Evolutionary conservation across 495 filamentous ascomycete species (phyloP).

Genomic region (Penicillium canariense): DNA sequence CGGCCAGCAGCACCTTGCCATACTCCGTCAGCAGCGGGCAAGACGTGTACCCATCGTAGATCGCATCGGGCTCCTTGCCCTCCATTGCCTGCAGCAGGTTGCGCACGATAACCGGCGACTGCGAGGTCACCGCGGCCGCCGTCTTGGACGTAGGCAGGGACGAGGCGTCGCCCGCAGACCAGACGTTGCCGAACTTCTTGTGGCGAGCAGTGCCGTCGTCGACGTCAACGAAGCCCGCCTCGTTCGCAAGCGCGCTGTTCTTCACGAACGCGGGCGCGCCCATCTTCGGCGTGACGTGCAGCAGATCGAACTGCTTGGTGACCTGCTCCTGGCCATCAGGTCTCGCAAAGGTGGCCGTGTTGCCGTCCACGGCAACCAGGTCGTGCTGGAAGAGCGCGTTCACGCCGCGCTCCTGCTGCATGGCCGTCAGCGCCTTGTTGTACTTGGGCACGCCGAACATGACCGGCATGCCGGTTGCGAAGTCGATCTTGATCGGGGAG

Average conservation of each 20-base stretch:
- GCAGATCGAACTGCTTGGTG: slow-evolving; percentile 54
- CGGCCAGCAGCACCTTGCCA: slow-evolving; percentile 64
- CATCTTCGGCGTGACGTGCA: slow-evolving; percentile 64
- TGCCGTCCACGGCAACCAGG: slow-evolving; percentile 58
- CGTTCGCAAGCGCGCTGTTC: slow-evolving; percentile 55
- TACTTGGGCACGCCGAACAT: slow-evolving; percentile 76
- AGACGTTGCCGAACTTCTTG: slow-evolving; percentile 62
- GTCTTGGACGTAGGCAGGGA: slow-evolving; percentile 68
- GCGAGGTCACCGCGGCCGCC: slow-evolving; percentile 61
- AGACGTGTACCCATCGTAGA: slow-evolving; percentile 67
- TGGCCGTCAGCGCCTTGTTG: slow-evolving; percentile 55
- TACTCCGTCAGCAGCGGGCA: slow-evolving; percentile 67
- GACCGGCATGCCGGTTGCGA: slow-evolving; percentile 57
- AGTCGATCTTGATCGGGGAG: slow-evolving; percentile 59
- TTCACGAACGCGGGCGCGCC: slow-evolving; percentile 58
- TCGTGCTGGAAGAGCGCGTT: slow-evolving; percentile 67
- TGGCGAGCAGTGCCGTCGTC: slow-evolving; percentile 58
- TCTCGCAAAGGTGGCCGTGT: slow-evolving; percentile 51
- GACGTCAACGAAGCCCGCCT: slow-evolving; percentile 63
- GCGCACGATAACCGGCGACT: slow-evolving; percentile 58
- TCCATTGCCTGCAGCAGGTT: slow-evolving; percentile 54
- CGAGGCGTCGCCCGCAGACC: slow-evolving; percentile 67
- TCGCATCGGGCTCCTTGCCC: slow-evolving; percentile 50
- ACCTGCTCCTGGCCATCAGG: slow-evolving; percentile 46
- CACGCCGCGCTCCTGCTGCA: slow-evolving; percentile 62